Base-by-base conservation (phyloP, 139 green algal species). In the Chlorella sp. region DNA sequence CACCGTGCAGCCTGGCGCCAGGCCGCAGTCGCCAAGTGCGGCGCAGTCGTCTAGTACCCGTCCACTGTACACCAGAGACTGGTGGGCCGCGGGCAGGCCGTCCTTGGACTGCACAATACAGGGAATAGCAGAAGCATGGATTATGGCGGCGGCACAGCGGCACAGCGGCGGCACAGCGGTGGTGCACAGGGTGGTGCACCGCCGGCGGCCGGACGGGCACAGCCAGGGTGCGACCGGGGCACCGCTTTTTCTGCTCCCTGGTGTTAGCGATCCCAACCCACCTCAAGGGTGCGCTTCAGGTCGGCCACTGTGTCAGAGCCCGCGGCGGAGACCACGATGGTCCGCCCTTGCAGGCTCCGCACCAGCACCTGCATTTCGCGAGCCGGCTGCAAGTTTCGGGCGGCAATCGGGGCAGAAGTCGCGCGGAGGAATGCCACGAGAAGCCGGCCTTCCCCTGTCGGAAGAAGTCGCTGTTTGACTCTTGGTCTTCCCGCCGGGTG, bases 341-440 rank as follows among this genome's bases (percentile, higher is more conserved):
- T 91, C 34, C 80, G 21, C 16, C 90, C 91, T 7, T 84, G 60
- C 1, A 96, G 75, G 19, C 73, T 79, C n/a, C 93, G 89, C 0
- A 97, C 83, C 53, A 96, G 94, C 14, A 97, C 69, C 87, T 96
- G 95, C 92, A 96, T 96, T 4, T 71, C 36, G 34, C 34, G 32
- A 34, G 71, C 5, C 36, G 5, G 71, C 71, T n/a, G 48, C 48
- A 5, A 9, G 48, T 57, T 57, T 57, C 7, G 48, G 9, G 48
- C 9, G 48, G 48, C 5, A 57, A 57, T 57, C 48, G 9, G 48
- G 48, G 48, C 48, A 57, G 48, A 57, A 57, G 48, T 57, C 48
- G 48, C 48, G 48, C 48, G 24, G 26, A 78, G 24, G 64, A 34
- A 78, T n/a, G 71, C 32, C 71, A 78, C 32, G 71, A 34, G 32